Evolutionary conservation across 768 basidiomycete species (phyloP).

Genomic region (Mycena vulgaris): DNA sequence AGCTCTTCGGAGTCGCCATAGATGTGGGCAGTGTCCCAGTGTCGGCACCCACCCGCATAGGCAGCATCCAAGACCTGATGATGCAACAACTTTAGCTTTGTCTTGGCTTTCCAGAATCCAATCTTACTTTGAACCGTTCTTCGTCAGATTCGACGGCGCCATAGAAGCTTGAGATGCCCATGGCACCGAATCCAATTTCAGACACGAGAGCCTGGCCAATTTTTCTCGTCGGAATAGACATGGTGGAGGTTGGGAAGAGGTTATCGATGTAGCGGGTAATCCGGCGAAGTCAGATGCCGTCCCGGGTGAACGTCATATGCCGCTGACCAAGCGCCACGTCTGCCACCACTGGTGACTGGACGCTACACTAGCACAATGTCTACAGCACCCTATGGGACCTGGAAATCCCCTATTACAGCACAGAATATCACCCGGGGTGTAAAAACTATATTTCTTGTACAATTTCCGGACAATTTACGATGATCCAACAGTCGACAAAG

Average conservation of each 20-base stretch:
- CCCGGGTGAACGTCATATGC: too few relatives aligned
- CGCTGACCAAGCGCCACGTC: not conserved
- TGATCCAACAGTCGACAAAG: constrained; percentile 38
- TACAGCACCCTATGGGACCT: constrained; percentile 70
- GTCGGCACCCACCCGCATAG: constrained; percentile 9
- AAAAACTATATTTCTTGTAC: not conserved
- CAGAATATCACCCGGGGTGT: constrained; percentile 64
- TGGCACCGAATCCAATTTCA: constrained; percentile 67
- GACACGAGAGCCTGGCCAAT: constrained; percentile 53
- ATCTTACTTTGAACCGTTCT: constrained; percentile 63
- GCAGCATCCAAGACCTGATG: constrained; percentile 28
- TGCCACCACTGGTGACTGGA: not conserved
- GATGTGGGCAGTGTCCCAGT: constrained; percentile 21
- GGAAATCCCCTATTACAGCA: constrained; percentile 68
- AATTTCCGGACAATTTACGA: not conserved
- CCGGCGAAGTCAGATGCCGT: too few relatives aligned
- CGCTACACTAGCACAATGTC: not conserved
- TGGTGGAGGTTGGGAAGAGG: constrained; percentile 9
- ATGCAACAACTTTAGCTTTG: not conserved
- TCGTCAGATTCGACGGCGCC: constrained; percentile 60
- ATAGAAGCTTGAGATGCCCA: constrained; percentile 63
- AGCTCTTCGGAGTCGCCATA: constrained; percentile 32
- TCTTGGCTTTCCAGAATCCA: not conserved
- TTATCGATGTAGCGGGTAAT: not conserved
- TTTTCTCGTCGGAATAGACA: constrained; percentile 38